These are phyloP conservation scores for Coleophoma cylindrospora DNA, from an alignment of 2,329 filamentous ascomycete genomes.

Conservation along the genomic window DNA sequence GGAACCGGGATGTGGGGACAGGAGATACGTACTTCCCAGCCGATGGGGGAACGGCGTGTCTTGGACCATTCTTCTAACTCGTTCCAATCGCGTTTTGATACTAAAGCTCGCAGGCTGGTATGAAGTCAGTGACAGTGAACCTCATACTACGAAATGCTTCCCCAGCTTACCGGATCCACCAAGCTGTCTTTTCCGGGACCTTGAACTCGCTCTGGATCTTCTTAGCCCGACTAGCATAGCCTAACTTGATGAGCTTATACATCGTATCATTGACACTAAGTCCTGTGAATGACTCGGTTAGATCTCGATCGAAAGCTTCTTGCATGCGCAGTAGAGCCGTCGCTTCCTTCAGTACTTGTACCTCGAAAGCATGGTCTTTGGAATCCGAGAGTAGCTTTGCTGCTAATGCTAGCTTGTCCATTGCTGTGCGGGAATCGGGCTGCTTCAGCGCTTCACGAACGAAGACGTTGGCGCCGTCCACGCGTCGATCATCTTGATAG, in stretches of 20 bases:
- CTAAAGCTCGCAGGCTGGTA: slow-evolving; percentile 72
- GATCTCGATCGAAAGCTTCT: slow-evolving; percentile 78
- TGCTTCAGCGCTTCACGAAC: slow-evolving; percentile 78
- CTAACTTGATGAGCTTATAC: slow-evolving; percentile 77
- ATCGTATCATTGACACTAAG: slow-evolving; percentile 88
- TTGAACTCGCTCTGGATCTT: slow-evolving; percentile 92
- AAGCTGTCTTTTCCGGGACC: slow-evolving; percentile 82
- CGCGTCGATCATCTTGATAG: slow-evolving; percentile 90
- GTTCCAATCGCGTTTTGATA: slow-evolving; percentile 85
- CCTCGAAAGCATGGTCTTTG: slow-evolving; percentile 71
- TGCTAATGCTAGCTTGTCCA: slow-evolving; percentile 85
- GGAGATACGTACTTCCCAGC: slow-evolving; percentile 60
- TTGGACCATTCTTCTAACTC: slow-evolving; percentile 84
- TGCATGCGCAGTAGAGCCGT: slow-evolving; percentile 78
- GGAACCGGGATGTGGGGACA: too few relatives aligned
- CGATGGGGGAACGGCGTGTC: slow-evolving; percentile 81
- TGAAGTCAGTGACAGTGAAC: too few relatives aligned
- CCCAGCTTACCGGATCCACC: slow-evolving; percentile 66
- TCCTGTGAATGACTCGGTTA: slow-evolving; percentile 72
- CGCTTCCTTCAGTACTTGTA: slow-evolving; percentile 74
- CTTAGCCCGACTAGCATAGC: slow-evolving; percentile 78
- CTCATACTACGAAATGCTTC: too few relatives aligned
- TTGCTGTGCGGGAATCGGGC: slow-evolving; percentile 60
- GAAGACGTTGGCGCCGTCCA: slow-evolving; percentile 85
- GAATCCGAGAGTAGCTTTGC: slow-evolving; percentile 78